Conservation (phyloP, 176 grass and related monocot genomes). For the Cenchrus fungigraminus region DNA sequence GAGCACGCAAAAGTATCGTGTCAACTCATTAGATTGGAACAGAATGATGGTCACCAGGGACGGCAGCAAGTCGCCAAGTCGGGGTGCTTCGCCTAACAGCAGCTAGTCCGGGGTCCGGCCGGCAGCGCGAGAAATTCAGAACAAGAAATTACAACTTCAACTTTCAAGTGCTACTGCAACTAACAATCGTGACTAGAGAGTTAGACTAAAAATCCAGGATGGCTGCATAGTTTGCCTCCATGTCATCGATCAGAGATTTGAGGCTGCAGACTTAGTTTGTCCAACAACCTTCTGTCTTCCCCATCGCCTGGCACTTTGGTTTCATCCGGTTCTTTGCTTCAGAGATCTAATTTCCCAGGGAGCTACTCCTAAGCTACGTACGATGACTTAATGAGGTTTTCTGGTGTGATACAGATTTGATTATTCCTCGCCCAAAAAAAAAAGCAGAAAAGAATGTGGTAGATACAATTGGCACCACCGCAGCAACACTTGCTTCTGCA, state of each 20-base stretch:
- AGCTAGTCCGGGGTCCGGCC: not conserved
- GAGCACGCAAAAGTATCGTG: not conserved
- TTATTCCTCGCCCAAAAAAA: too few relatives aligned
- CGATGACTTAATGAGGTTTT: not conserved
- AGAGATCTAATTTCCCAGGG: not conserved
- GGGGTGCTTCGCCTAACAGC: not conserved
- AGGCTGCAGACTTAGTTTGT: not conserved
- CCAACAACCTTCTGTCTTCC: not conserved
- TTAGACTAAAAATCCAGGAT: not conserved
- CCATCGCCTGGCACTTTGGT: not conserved
- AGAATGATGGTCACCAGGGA: not conserved
- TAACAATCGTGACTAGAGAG: not conserved
- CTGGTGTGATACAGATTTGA: not conserved
- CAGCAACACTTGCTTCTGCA: not conserved
- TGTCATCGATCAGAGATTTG: not conserved
- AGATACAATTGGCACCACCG: conserved; percentile 1
- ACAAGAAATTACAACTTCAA: not conserved
- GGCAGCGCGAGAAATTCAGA: conserved; percentile 6
- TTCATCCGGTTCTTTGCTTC: not conserved
- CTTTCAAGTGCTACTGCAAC: not conserved
- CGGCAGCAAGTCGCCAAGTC: conserved; percentile 5
- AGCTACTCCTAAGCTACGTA: not conserved
- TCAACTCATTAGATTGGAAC: conserved; percentile 7
- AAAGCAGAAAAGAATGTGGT: not conserved
- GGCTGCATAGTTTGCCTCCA: not conserved